Percentiles rank a stretch among this genome's conserved stretches.
phyloP scores from a whole-genome alignment of 345 rosid species.

The Psidium guajava region DNA sequence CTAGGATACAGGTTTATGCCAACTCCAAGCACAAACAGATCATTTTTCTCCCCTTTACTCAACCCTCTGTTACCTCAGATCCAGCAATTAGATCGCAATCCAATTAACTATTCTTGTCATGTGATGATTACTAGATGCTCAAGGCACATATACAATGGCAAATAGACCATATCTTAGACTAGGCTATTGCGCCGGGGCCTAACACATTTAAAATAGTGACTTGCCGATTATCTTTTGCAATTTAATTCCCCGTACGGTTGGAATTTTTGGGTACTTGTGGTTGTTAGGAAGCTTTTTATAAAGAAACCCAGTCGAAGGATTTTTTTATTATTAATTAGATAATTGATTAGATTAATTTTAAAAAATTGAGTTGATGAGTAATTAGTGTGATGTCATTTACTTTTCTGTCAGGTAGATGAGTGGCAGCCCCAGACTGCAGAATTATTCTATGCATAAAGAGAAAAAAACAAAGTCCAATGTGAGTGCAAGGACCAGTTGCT shows the following conservation, averaged over 20 bases:
- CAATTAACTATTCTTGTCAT: neutral
- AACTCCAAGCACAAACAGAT: neutral
- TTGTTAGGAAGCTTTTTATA: too few species aligned
- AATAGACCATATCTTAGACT: neutral
- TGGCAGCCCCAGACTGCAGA: neutral
- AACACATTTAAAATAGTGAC: neutral
- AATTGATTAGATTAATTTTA: neutral
- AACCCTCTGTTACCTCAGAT: neutral
- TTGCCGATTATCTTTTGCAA: neutral
- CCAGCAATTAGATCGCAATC: neutral
- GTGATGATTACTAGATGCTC: neutral
- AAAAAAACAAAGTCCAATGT: neutral
- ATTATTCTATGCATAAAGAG: neutral
- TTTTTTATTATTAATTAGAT: neutral
- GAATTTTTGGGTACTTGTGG: neutral
- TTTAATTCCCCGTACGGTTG: neutral
- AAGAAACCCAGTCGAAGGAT: neutral
- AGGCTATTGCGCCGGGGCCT: neutral
- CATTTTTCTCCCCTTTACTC: neutral
- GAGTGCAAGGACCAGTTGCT: neutral
- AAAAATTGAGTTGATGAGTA: neutral
- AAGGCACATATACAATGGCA: neutral
- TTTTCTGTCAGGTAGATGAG: slow-evolving; percentile 1
- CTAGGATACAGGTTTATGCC: neutral
- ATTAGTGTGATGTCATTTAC: neutral